Percentiles rank a stretch among this genome's conserved stretches.
Evolutionary conservation across 805 yeast species (phyloP).

Genomic region (Candida manassasensis): DNA sequence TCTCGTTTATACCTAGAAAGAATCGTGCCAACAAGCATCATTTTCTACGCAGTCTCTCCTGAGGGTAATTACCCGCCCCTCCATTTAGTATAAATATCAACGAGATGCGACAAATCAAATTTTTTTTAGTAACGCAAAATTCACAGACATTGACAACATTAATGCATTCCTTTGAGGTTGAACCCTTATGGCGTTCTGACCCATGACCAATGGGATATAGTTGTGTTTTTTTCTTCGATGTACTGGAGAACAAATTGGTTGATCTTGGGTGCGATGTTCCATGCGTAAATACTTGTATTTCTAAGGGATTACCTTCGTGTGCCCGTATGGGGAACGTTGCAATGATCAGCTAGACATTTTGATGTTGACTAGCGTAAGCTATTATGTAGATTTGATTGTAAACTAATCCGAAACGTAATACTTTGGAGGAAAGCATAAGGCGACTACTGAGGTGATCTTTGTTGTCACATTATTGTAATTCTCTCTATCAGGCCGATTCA

Average conservation of each 20-base stretch:
- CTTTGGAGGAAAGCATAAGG: no score
- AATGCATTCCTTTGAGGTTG: conserved; percentile 69
- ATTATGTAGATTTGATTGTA: no score
- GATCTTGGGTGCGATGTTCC: conserved; percentile 76
- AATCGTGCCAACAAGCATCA: no score
- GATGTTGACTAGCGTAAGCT: no score
- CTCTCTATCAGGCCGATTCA: no score
- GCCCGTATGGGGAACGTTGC: conserved; percentile 70
- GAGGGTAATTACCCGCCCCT: conserved; percentile 32
- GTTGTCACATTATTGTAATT: no score
- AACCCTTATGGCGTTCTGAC: conserved; percentile 62
- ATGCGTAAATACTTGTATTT: conserved; percentile 45
- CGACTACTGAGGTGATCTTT: no score
- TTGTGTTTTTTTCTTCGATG: conserved; percentile 42
- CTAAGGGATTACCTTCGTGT: conserved; percentile 74
- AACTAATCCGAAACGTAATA: no score
- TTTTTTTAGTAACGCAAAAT: conserved; percentile 49
- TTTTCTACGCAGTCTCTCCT: no score
- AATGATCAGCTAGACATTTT: conserved; percentile 58
- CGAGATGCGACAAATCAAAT: conserved; percentile 5
- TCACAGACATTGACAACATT: conserved; percentile 59
- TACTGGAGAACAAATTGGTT: conserved; percentile 57
- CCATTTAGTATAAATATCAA: conserved; percentile 12
- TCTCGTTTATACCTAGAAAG: no score
- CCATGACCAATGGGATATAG: conserved; percentile 65